Conservation (phyloP, 768 basidiomycete genomes). For the Phaeotremella skinneri region DNA sequence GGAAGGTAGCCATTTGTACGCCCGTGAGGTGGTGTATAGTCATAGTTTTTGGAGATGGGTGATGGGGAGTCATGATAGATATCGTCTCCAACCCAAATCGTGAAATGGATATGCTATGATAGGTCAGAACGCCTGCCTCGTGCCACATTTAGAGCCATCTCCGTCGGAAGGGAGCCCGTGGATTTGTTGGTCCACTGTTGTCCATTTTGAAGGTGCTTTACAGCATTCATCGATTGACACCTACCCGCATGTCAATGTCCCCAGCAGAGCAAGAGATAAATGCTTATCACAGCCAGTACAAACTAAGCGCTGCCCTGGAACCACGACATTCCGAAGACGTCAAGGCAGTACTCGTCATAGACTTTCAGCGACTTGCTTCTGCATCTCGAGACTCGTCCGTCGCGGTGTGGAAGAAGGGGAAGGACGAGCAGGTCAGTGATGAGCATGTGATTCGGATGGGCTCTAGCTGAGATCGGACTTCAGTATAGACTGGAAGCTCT, state of each 20-base stretch:
- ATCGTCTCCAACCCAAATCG: not conserved
- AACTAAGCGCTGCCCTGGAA: conserved; percentile 16
- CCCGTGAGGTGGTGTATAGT: not conserved
- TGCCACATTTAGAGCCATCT: no score
- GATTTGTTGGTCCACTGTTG: no score
- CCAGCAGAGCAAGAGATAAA: no score
- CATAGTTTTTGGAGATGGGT: not conserved
- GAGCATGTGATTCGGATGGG: not conserved
- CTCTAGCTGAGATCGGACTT: not conserved
- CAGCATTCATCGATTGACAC: no score
- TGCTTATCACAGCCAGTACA: no score
- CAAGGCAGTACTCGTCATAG: conserved; percentile 36
- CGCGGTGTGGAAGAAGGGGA: conserved; percentile 27
- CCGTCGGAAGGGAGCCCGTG: no score
- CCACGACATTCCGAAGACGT: conserved; percentile 35
- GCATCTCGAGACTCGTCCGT: conserved; percentile 39
- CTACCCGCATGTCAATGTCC: no score
- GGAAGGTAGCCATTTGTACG: not conserved
- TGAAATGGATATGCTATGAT: no score
- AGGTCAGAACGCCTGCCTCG: no score
- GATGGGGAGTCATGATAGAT: not conserved
- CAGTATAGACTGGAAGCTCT: conserved; percentile 26
- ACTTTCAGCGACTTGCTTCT: conserved; percentile 19
- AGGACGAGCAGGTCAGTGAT: not conserved
- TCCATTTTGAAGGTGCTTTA: no score